Base-by-base conservation (phyloP, 805 yeast species). In the Metschnikowia vanudenii region DNA sequence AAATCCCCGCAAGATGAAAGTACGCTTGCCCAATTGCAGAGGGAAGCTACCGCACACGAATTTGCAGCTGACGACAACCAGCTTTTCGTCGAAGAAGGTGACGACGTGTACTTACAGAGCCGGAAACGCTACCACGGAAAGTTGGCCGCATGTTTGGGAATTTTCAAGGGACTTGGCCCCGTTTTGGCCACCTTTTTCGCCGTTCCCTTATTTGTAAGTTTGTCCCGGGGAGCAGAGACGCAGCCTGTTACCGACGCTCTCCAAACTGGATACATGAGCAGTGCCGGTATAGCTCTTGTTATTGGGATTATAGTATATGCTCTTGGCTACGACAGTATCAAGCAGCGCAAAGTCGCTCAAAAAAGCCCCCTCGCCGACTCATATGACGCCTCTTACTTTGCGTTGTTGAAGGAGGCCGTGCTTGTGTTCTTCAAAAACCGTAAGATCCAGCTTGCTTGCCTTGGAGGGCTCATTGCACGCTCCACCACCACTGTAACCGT, bases 141-240 rank as follows among this genome's bases (percentile, higher is more conserved):
- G 51, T 68, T 74, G 45, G 74, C 85, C 0, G 84, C 88, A 0
- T 57, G 81, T 18, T 73, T 84, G 35, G 91, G 91, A 1, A 61
- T 81, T 11, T 67, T 75, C 41, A 72, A 85, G 14, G 89, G 89
- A 0, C 57, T 80, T 13, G 90, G 90, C 40, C 89, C 89, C 2
- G 73, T 84, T 1, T 76, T 81, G 49, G 74, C 88, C 0, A 87
- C 82, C 0, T 58, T 76, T 1, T 62, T 74, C 33, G 73, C 80
- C 35, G 61, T 84, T 17, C 76, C 88, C 12, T 61, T 84, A 18
- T 88, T 89, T 0, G 73, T 77, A 1, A n/a, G 67, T 62, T 48
- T 67, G 80, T 47, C 76, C 75, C 12, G 57, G 63, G 16, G 51
- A 56, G 9, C 68, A 64, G 74, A 80, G 16, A 19, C 20, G 10